These are phyloP conservation scores for Suillus luteus DNA, from an alignment of 768 basidiomycete species.

Conservation along the genomic window DNA sequence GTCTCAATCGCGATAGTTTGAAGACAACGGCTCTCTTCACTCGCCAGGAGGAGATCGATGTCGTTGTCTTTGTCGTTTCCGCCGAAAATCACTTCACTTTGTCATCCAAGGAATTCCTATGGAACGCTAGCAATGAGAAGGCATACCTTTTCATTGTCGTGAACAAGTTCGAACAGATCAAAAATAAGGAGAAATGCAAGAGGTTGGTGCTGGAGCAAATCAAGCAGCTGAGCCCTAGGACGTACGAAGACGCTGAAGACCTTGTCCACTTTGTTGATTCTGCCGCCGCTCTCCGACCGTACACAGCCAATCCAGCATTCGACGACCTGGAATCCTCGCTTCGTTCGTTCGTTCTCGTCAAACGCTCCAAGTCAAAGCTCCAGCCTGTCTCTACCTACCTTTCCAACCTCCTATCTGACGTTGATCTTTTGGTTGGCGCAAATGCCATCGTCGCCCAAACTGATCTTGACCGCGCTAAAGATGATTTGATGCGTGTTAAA, in stretches of 20 bases:
- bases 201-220: conserved; percentile 91
- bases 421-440: conserved; percentile 82
- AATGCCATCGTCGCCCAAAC: conserved; percentile 85
- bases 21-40: conserved; percentile 96
- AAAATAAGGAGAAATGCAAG: conserved; percentile 92
- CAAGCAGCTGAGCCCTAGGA: conserved; percentile 87
- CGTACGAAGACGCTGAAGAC: conserved; percentile 87
- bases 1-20: conserved; percentile 91
- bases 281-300: conserved; percentile 67
- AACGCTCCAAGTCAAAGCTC: conserved; percentile 95
- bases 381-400: conserved; percentile 93
- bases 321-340: conserved; percentile 87
- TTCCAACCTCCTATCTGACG: conserved; percentile 83
- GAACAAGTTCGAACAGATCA: conserved; percentile 96
- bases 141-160: conserved; percentile 98
- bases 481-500: conserved; percentile 64
- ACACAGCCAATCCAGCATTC: conserved; percentile 69
- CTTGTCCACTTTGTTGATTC: conserved; percentile 99
- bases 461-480: conserved; percentile 72
- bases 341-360: conserved; percentile 93
- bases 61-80: conserved; percentile 96
- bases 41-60: conserved; percentile 97
- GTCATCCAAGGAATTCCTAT: conserved; percentile 92
- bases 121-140: conserved; percentile 93
- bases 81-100: conserved; percentile 99